Percentiles rank a stretch among this genome's conserved stretches.
phyloP scores from a whole-genome alignment of 768 basidiomycete species.

The Trametes elegans region DNA sequence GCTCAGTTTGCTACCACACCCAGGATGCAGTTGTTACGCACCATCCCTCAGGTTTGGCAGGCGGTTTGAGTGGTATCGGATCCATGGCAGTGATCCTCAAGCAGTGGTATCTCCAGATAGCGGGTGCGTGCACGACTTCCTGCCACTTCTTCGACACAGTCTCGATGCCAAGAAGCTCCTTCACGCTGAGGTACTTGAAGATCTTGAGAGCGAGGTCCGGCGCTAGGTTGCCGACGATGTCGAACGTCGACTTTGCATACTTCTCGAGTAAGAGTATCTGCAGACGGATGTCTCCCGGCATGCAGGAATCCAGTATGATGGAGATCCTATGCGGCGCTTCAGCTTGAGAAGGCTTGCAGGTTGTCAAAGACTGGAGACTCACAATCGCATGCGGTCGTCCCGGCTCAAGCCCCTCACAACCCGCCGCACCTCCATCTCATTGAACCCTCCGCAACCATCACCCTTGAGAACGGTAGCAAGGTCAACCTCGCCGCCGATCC shows the following conservation, averaged over 20 bases:
- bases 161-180: constrained; percentile 60
- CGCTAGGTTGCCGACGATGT: constrained; percentile 71
- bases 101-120: constrained; percentile 77
- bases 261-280: constrained; percentile 85
- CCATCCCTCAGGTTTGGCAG: constrained; percentile 71
- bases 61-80: constrained; percentile 62
- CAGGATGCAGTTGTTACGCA: too few relatives aligned
- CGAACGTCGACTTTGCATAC: constrained; percentile 79
- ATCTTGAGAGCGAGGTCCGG: constrained; percentile 65
- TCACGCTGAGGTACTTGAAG: constrained; percentile 54
- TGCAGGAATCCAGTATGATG: constrained; percentile 66
- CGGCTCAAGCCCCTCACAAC: constrained; percentile 58
- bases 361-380: constrained; percentile 30
- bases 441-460: constrained; percentile 53
- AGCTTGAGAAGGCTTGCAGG: neutral
- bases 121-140: constrained; percentile 54
- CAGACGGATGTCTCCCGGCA: constrained; percentile 81
- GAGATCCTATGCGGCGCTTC: constrained; percentile 46
- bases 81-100: constrained; percentile 70
- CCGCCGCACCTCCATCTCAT: constrained; percentile 66
- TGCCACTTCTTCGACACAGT: constrained; percentile 48
- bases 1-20: neutral
- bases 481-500: constrained; percentile 45
- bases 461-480: constrained; percentile 49
- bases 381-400: constrained; percentile 76